Percentiles rank a stretch among this genome's conserved stretches.
Conservation (phyloP, 371 early-diverging fungal species). For the Mucor lusitanicus region DNA sequence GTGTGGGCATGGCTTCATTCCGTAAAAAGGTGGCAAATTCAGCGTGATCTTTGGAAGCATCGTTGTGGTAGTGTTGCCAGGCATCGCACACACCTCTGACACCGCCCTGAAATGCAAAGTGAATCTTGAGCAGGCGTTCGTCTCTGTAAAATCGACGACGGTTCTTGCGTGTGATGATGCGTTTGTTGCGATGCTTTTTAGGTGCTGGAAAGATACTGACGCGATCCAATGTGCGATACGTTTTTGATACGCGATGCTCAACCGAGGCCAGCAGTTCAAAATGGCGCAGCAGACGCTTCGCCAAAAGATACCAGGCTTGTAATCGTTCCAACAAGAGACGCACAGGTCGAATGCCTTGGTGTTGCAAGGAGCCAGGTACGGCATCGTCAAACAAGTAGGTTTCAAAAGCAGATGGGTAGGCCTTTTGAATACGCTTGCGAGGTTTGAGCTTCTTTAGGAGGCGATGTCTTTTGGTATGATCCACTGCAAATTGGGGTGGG, state of each 20-base stretch:
- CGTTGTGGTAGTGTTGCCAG: constrained; percentile 34
- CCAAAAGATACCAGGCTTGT: constrained; percentile 37
- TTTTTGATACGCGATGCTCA: constrained; percentile 34
- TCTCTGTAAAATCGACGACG: constrained; percentile 1
- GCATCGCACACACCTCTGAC: constrained; percentile 34
- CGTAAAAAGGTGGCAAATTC: constrained; percentile 31
- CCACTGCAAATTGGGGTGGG: constrained; percentile 35
- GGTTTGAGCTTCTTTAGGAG: not conserved
- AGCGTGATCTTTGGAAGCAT: constrained; percentile 30
- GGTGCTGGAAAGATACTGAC: constrained; percentile 16
- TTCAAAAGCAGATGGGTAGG: constrained; percentile 25
- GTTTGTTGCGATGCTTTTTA: not conserved
- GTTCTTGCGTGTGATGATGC: not conserved
- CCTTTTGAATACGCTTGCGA: constrained; percentile 18
- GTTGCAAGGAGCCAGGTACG: constrained; percentile 1
- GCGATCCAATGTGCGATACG: constrained; percentile 24
- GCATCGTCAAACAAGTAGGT: constrained; percentile 27
- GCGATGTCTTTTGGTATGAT: not conserved
- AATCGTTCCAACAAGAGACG: constrained; percentile 33
- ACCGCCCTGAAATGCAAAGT: constrained; percentile 30
- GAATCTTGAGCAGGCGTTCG: constrained; percentile 20
- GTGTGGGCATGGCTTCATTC: constrained; percentile 29
- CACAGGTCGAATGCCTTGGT: constrained; percentile 35
- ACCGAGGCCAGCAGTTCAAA: constrained; percentile 29
- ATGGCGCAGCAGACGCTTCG: constrained; percentile 29